Base-by-base conservation (phyloP, 2,329 filamentous ascomycete species). In the Cyclaneusma minus region DNA sequence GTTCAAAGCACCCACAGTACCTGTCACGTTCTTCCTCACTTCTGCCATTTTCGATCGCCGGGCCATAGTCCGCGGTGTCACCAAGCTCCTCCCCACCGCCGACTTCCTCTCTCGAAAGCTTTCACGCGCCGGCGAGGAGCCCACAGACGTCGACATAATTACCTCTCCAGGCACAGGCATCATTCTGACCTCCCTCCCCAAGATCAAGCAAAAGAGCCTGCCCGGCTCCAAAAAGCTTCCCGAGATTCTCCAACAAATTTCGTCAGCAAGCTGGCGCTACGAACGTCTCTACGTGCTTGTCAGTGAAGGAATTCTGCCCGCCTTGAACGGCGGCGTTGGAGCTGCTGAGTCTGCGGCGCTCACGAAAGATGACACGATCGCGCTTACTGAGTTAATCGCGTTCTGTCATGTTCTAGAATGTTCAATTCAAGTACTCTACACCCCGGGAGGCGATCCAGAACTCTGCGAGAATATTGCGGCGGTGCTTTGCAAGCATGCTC, bases 121-220 rank as follows among this genome's bases (percentile, higher is more conserved):
- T 31, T 47, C 47, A 54, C 22, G 46, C 41, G 5, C 29, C 46
- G 17, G 19, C 33, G 7, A 54, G 53, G 54, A 34, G 44, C 29
- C 47, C 28, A 14, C 56, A 5, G 77, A 83, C 45, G 75, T 80
- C 3, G 84, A 93, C 39, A 49, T 93, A 3, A 64, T 77, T 1
- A 40, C 85, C 4, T 80, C 80, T 0, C 70, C 80, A 0, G 59
- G 56, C 0, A 69, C 65, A 0, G 83, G 79, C 0, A 52, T 92
- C 3, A 48, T 92, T 1, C 43, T 79, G 12, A 80, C 80, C 1
- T 79, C 68, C 0, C 53, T 85, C 4, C 68, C 85, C 33, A 70
- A 75, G 36, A 60, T 78, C 14, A 76, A 73, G 22, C 85, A 93
- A 41, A 67, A 62, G 24, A 58, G 75, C 3, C 56, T 84, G 0